These are phyloP conservation scores for Populus trichocarpa DNA, from an alignment of 441 rosid genomes.

Conservation along the genomic window DNA sequence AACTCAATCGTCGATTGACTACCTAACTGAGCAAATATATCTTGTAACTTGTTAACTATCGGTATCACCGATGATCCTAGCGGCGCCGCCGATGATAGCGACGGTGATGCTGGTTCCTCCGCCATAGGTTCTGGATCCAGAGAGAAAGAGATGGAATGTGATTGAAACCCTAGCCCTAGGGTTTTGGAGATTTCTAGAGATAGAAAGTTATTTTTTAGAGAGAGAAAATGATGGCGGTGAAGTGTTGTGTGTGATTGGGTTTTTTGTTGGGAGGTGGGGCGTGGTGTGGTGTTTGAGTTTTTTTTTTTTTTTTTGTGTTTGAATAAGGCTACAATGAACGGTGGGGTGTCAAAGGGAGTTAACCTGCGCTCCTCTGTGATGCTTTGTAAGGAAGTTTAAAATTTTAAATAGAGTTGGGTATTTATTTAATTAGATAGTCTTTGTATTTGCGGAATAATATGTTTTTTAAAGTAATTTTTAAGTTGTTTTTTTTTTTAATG, in stretches of 20 bases:
- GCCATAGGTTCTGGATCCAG: slow-evolving; percentile 36
- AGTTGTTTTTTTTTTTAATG: not conserved
- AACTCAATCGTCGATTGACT: slow-evolving; percentile 36
- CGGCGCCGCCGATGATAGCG: slow-evolving; percentile 12
- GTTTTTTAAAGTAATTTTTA: no score
- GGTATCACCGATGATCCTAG: slow-evolving; percentile 46
- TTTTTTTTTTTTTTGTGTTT: no score
- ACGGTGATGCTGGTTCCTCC: slow-evolving; percentile 36
- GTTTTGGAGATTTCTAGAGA: slow-evolving; percentile 15
- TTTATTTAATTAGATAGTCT: not conserved
- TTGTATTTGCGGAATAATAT: not conserved
- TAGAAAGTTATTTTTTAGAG: not conserved
- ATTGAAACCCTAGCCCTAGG: slow-evolving; percentile 21
- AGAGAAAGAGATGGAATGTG: not conserved
- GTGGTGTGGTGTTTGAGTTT: not conserved
- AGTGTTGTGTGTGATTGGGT: not conserved
- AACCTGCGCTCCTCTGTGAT: not conserved
- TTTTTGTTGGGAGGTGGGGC: not conserved
- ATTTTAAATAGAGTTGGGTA: not conserved
- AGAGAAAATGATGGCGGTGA: not conserved
- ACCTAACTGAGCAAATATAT: slow-evolving; percentile 33
- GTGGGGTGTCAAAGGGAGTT: not conserved
- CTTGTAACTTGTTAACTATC: slow-evolving; percentile 34
- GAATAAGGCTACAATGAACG: slow-evolving; percentile 17
- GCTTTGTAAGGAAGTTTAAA: not conserved